Evolutionary conservation across 1,284 basidiomycete species (phyloP), one percentile per base, ranked within the genome.

Genomic region (Amylostereum areolatum): DNA sequence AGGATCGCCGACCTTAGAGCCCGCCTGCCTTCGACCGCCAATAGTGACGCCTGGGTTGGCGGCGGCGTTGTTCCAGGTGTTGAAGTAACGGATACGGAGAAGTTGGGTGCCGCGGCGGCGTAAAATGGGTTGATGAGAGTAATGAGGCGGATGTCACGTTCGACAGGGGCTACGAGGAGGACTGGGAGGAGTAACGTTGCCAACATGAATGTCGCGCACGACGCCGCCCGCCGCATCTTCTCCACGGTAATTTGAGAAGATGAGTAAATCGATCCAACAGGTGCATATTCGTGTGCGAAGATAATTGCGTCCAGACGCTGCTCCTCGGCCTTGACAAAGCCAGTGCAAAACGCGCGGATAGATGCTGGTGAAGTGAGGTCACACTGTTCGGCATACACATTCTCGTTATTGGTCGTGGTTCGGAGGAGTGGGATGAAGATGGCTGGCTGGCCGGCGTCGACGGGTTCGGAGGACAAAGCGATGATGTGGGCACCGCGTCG

Each of bases 71-170:
- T 28, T 12, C 52, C 32, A 3, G 63, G 49, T 7, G 63, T 56
- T 18, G 63, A 53, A 51, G 60, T 48, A 47, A 63, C 54, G 29
- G 60, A 60, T 30, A 63, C 51, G 18, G 70, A 62, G 54, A 78
- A 74, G 0, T 69, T 68, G 1, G 77, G 75, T 2, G 83, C 72
- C 0, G 82, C 78, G 2, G 91, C 88, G 2, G 89, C 83, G 59
- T 92, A 93, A 55, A 89, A 89, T 1, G 89, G 89, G 53, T 92
- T 92, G 60, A 92, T 76, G 39, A 93, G 74, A 51, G 81, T 81
- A 59, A 94, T 70, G 54, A 94, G 78, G 18, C 91, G 82, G 46
- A 95, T 91, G 57, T 92, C 89, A 40, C 91, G 78, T 62, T 93
- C 90, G 5, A 77, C 71, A 0, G 90, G 91, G 2, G 87, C 85